Evolutionary conservation across 768 basidiomycete genomes (phyloP).

Genomic region (Russula dissimulans): DNA sequence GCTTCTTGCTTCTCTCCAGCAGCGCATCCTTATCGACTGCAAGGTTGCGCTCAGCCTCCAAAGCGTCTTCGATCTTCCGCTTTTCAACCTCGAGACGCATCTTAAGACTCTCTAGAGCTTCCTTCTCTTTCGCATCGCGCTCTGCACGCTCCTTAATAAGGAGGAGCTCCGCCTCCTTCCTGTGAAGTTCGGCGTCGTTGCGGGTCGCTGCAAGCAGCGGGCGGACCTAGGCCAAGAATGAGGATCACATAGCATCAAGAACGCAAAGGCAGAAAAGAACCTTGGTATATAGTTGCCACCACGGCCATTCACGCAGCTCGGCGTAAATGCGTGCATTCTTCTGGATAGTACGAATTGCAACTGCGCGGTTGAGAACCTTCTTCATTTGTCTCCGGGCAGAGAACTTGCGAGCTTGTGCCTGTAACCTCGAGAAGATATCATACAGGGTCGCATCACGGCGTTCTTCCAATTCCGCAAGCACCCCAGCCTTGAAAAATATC

Average conservation of each 20-base stretch:
- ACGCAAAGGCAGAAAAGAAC: slow-evolving; percentile 26
- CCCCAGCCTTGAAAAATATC: slow-evolving; percentile 98
- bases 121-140: slow-evolving; percentile 73
- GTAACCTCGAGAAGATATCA: slow-evolving; percentile 81
- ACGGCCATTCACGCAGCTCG: slow-evolving; percentile 90
- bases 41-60: slow-evolving; percentile 74
- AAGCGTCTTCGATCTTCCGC: slow-evolving; percentile 65
- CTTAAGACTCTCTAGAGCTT: slow-evolving; percentile 69
- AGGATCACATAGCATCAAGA: not conserved
- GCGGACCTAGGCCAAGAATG: slow-evolving; percentile 48
- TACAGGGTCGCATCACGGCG: slow-evolving; percentile 79
- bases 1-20: slow-evolving; percentile 74
- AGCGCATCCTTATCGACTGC: slow-evolving; percentile 76
- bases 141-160: slow-evolving; percentile 79
- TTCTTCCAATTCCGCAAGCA: slow-evolving; percentile 93
- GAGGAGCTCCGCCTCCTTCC: slow-evolving; percentile 76
- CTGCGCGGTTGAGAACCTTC: slow-evolving; percentile 88
- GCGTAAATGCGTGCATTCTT: slow-evolving; percentile 88
- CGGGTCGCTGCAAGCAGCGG: slow-evolving; percentile 88
- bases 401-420: slow-evolving; percentile 80
- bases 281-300: slow-evolving; percentile 98
- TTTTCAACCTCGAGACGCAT: slow-evolving; percentile 81
- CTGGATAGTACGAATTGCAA: slow-evolving; percentile 88
- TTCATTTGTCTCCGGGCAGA: slow-evolving; percentile 84
- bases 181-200: slow-evolving; percentile 82